Evolutionary conservation across 2,329 filamentous ascomycete species (phyloP).

Genomic region (Trichoderma cornu-damae): DNA sequence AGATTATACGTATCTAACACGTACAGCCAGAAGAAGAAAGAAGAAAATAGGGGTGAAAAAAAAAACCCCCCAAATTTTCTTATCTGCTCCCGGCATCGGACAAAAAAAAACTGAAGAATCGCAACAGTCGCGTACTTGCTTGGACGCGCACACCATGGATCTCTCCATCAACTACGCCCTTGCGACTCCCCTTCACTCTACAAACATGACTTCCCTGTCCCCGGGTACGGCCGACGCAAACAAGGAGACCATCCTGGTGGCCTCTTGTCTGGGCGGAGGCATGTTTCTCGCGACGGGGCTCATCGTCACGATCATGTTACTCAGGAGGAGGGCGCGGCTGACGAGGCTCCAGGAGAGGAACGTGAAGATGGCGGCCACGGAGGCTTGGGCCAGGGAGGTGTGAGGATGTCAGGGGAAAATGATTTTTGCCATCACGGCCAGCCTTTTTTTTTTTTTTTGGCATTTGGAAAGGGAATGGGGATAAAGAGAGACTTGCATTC

Average conservation of each 20-base stretch:
- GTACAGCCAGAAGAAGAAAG: neutral
- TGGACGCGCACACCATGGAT: neutral
- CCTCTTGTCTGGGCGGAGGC: neutral
- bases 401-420: neutral
- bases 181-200: neutral
- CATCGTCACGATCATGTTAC: neutral
- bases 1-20: neutral
- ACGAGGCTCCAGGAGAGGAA: neutral
- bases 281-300: neutral
- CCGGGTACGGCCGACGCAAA: neutral
- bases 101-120: neutral
- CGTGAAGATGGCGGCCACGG: neutral
- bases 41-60: no score
- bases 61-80: no score
- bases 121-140: neutral
- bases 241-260: constrained; percentile 10
- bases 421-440: no score
- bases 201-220: neutral
- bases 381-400: neutral
- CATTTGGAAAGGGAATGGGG: neutral
- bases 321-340: neutral
- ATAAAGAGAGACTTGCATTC: neutral
- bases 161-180: neutral
- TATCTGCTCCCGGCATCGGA: neutral
- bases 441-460: no score